Evolutionary conservation across 768 basidiomycete species (phyloP).

Genomic region (Gyrodon lividus): DNA sequence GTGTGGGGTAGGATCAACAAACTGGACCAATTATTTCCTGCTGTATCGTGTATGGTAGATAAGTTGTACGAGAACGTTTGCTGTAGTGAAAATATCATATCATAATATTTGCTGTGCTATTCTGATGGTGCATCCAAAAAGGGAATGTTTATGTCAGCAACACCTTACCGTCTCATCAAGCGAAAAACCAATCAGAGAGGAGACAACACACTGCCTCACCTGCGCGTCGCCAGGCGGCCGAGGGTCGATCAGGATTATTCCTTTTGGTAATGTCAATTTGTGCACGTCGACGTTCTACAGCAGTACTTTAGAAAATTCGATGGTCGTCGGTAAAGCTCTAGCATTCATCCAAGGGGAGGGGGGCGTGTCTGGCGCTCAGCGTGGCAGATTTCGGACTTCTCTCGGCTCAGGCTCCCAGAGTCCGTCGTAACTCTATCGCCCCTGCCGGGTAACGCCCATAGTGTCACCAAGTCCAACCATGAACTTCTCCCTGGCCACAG

Average conservation of each 20-base stretch:
- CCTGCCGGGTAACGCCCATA: slow-evolving; percentile 11
- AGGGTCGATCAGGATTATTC: slow-evolving; percentile 1
- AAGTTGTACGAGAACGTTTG: background rate
- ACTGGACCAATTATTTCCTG: background rate
- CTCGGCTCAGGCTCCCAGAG: slow-evolving; percentile 26
- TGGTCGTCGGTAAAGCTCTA: slow-evolving; percentile 1
- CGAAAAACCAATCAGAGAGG: slow-evolving; percentile 24
- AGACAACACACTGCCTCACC: slow-evolving; percentile 30
- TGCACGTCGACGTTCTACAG: slow-evolving; percentile 5
- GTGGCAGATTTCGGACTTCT: slow-evolving; percentile 35
- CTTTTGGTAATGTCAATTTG: background rate
- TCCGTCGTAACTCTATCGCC: slow-evolving; percentile 10
- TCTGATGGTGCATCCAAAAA: too few species aligned
- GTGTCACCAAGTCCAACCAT: slow-evolving; percentile 12
- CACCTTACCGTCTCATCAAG: background rate
- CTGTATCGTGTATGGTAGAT: background rate
- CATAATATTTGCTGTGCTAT: background rate
- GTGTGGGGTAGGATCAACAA: background rate
- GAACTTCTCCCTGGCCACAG: slow-evolving; percentile 33
- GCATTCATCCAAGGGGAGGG: slow-evolving; percentile 1
- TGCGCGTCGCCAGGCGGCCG: slow-evolving; percentile 15
- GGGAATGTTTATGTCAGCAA: too few species aligned
- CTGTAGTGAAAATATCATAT: slow-evolving; percentile 12
- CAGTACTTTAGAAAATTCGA: background rate
- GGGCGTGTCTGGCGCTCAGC: slow-evolving; percentile 24